Conservation (phyloP, 2,329 filamentous ascomycete genomes). For the Fusarium sp. region DNA sequence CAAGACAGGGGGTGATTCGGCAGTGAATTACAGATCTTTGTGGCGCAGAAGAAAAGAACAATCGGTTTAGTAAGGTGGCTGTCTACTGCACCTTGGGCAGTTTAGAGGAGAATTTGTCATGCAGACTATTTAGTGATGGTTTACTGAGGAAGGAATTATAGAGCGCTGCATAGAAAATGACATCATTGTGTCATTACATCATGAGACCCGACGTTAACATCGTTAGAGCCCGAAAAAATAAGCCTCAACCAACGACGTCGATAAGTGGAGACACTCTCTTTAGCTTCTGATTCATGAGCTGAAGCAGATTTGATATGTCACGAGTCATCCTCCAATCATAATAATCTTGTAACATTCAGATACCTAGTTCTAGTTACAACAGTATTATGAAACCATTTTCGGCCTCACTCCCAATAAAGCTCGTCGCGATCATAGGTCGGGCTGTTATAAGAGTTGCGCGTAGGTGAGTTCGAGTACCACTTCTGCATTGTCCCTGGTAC, state of each 20-base stretch:
- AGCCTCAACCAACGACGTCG: constrained; percentile 28
- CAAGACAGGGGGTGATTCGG: constrained; percentile 22
- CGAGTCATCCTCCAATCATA: constrained; percentile 19
- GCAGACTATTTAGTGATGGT: neutral
- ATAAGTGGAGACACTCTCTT: neutral
- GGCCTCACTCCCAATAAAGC: neutral
- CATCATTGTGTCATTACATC: constrained; percentile 34
- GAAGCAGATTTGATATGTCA: neutral
- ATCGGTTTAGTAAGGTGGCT: neutral
- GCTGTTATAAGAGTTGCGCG: neutral
- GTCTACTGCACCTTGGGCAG: neutral
- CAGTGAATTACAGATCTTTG: constrained; percentile 4
- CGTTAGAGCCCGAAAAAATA: constrained; percentile 9
- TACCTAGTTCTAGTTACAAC: neutral
- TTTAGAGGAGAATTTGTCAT: neutral
- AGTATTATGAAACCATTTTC: neutral
- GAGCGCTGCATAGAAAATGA: neutral
- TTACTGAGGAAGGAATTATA: neutral
- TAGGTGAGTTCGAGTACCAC: neutral
- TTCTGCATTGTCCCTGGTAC: neutral
- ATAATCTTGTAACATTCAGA: constrained; percentile 4
- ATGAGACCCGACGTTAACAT: neutral
- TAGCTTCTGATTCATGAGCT: constrained; percentile 12
- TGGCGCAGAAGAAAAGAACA: constrained; percentile 10
- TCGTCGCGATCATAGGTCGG: too few species aligned